Base-by-base conservation (phyloP, 2,329 filamentous ascomycete species). In the Dendrostoma leiphaemia region DNA sequence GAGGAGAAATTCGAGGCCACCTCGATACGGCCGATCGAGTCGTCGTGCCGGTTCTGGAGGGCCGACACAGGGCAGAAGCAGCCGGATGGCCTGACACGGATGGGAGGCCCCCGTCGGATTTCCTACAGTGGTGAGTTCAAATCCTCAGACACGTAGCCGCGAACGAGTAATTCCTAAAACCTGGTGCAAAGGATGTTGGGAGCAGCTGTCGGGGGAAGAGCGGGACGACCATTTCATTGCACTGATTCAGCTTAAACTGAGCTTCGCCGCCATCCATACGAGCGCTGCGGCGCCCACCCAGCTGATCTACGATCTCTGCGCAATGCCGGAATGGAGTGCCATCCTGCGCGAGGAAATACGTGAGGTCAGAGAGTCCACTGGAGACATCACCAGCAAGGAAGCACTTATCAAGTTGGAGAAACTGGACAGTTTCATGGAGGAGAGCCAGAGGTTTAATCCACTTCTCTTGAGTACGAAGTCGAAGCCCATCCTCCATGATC, bases 251-350 rank as follows among this genome's bases (percentile, higher is more conserved):
- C 65, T 79, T 1, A 63, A 66, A 0, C 59, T 80, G 10, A 73
- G 69, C 41, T 75, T 80, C 48, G 77, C 77, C 0, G 74, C 78
- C 2, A 80, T 82, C 23, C 76, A 80, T 53, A 80, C 77, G 0
- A 81, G 76, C 0, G 73, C 74, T 0, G 63, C 75, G 34, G 69
- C 75, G 0, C 59, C 71, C 0, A 77, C 74, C 1, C 81, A 70
- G 23, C 72, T 73, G 3, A 71, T 85, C 40, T 82, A 78, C 60
- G 77, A 82, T 53, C 64, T 86, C 4, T 74, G 74, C 0, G 70
- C 75, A 4, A 66, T 71, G 54, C 80, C 79, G 0, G 74, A 83
- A 29, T 71, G 78, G 59, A 65, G 79, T 24, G 67, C 77, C 7
- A 71, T 75, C 7, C 63, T 84, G 1, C 74, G 82, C 1, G 69